Evolutionary conservation across 2,329 filamentous ascomycete genomes (phyloP), one percentile per base, ranked within the genome.

Genomic region (Ophiostoma fasciatum): DNA sequence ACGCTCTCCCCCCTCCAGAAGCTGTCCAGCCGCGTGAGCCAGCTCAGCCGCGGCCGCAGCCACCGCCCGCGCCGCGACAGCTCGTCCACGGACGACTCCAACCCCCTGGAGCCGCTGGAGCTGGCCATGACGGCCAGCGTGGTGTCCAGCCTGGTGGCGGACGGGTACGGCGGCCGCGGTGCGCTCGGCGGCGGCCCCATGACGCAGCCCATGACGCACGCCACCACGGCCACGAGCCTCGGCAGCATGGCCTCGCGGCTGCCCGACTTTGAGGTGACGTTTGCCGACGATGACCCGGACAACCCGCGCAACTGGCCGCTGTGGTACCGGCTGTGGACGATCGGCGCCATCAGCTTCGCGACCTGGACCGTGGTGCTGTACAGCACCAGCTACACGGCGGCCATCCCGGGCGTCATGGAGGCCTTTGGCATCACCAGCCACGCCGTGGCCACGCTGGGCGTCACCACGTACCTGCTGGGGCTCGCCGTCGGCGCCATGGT

Each of bases 391-490:
- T 88, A 87, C 51, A 83, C 81, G 2, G 71, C 76, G 0, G 73
- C 72, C 7, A 71, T 80, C 25, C 64, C 68, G 1, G 73, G 76
- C 0, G 69, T 88, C 56, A 72, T 74, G 57, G 51, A 60, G 13
- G 72, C 79, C 28, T 85, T 83, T 46, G 52, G 64, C 33, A 60
- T 74, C 17, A 42, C 56, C 1, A 49, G 37, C 31, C 58, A 71
- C 28, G 67, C 69, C 0, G 51, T 78, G 10, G 68, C 74, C 2
- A 79, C 80, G 0, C 59, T 87, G 3, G 82, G 82, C 4, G 62
- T 87, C 15, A 87, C 81, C 0, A 74, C 75, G 0, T 88, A 87
- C 48, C 63, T 87, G 10, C 49, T 81, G 22, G 82, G 82, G 5
- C 63, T 87, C 23, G 80, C 79, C 1, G 51, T 65, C 1, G 82